Evolutionary conservation across 2,329 filamentous ascomycete genomes (phyloP).

Genomic region (Xylariales sp.): DNA sequence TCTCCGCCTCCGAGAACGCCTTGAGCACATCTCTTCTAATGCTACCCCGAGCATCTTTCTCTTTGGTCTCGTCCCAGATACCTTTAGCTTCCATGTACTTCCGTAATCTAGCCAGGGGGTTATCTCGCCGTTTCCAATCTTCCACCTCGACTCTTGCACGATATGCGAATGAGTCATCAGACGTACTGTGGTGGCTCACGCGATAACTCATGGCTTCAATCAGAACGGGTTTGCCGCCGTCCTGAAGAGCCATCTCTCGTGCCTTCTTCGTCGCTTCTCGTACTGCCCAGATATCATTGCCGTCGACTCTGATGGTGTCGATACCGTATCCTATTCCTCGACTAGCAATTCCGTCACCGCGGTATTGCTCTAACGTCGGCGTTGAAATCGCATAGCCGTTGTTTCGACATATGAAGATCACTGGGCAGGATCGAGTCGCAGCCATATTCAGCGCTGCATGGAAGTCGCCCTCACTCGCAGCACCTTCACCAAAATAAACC

Average conservation of each 20-base stretch:
- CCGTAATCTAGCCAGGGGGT: constrained; percentile 76
- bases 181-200: constrained; percentile 96
- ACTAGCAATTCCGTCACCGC: constrained; percentile 85
- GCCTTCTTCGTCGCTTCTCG: constrained; percentile 75
- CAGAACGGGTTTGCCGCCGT: constrained; percentile 77
- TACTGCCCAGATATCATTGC: constrained; percentile 91
- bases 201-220: constrained; percentile 98
- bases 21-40: constrained; percentile 72
- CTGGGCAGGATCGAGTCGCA: constrained; percentile 79
- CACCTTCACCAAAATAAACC: constrained; percentile 88
- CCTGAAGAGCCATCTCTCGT: constrained; percentile 69
- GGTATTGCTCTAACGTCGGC: constrained; percentile 84
- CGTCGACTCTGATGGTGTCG: constrained; percentile 85
- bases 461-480: constrained; percentile 87
- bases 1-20: constrained; percentile 80
- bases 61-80: constrained; percentile 79
- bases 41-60: constrained; percentile 64
- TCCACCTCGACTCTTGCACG: constrained; percentile 90
- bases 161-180: constrained; percentile 95
- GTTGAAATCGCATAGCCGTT: constrained; percentile 92
- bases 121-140: constrained; percentile 88
- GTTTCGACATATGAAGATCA: constrained; percentile 87
- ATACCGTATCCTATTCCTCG: constrained; percentile 90
- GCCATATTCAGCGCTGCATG: constrained; percentile 89
- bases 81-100: constrained; percentile 86